These are phyloP conservation scores for Ceratocystis smalleyi DNA, from an alignment of 2,329 filamentous ascomycete genomes.

Conservation along the genomic window DNA sequence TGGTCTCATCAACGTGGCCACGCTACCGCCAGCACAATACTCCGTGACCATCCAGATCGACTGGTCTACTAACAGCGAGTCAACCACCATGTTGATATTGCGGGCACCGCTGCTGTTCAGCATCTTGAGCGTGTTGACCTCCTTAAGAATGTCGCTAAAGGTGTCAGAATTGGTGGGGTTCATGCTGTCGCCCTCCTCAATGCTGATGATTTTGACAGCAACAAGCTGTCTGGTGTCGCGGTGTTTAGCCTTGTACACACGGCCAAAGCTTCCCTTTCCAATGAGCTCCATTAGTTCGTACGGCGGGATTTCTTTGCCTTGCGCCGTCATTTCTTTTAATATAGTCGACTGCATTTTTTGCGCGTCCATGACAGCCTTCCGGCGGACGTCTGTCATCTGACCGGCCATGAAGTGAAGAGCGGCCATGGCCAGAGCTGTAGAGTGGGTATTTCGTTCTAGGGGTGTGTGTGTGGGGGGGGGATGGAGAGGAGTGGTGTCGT, in stretches of 20 bases:
- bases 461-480: neutral
- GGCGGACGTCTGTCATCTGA: conserved; percentile 13
- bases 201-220: conserved; percentile 60
- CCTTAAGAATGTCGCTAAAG: conserved; percentile 36
- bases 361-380: conserved; percentile 43
- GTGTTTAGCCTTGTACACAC: conserved; percentile 44
- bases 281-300: conserved; percentile 49
- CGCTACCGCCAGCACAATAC: conserved; percentile 52
- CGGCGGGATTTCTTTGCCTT: conserved; percentile 38
- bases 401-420: conserved; percentile 14
- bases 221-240: conserved; percentile 33
- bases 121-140: conserved; percentile 40
- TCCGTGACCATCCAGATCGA: conserved; percentile 56
- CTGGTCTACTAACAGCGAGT: conserved; percentile 46
- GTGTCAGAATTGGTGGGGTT: conserved; percentile 39
- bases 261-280: conserved; percentile 50
- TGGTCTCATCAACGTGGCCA: conserved; percentile 40
- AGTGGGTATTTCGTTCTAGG: neutral
- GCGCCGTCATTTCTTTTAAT: conserved; percentile 40
- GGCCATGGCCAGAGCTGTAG: conserved; percentile 2
- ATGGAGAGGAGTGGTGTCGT: neutral
- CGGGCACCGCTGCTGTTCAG: conserved; percentile 45
- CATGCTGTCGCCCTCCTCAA: conserved; percentile 51
- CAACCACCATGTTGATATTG: conserved; percentile 51
- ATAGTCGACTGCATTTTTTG: conserved; percentile 45